phyloP scores from a whole-genome alignment of 148 eudicot genomes.

The Rhododendron simsii region DNA sequence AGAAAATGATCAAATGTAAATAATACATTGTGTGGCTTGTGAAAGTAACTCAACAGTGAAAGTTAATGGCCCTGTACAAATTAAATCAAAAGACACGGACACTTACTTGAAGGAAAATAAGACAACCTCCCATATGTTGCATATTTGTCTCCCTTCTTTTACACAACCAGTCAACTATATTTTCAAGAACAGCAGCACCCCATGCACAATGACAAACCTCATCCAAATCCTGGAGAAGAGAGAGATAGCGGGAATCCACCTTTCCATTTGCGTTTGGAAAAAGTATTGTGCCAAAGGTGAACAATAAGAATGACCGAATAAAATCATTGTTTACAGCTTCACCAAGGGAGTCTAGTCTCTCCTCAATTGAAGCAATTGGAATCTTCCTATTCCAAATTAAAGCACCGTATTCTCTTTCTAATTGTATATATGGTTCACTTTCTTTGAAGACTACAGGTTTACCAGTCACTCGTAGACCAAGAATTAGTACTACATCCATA shows the following conservation, averaged over 20 bases:
- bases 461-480: conserved; percentile 52
- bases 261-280: conserved; percentile 50
- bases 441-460: conserved; percentile 27
- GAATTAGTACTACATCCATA: conserved; percentile 54
- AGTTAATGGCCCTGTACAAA: neutral
- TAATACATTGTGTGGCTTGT: neutral
- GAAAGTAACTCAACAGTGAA: neutral
- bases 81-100: neutral
- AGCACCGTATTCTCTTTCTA: conserved; percentile 59
- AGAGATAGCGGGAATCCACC: conserved; percentile 61
- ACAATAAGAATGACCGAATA: conserved; percentile 45
- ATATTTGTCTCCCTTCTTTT: conserved; percentile 38
- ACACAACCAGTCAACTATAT: conserved; percentile 33
- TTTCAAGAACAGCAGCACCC: conserved; percentile 64
- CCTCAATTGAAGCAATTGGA: conserved; percentile 32
- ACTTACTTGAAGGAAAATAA: conserved; percentile 70
- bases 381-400: conserved; percentile 32
- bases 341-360: conserved; percentile 46
- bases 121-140: conserved; percentile 56
- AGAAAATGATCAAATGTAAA: neutral
- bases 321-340: conserved; percentile 42
- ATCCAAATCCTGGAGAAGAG: conserved; percentile 35
- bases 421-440: conserved; percentile 32
- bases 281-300: conserved; percentile 47
- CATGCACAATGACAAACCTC: conserved; percentile 41